Conservation (phyloP, 805 yeast species). For the Yamadazyma paraphyllophila region DNA sequence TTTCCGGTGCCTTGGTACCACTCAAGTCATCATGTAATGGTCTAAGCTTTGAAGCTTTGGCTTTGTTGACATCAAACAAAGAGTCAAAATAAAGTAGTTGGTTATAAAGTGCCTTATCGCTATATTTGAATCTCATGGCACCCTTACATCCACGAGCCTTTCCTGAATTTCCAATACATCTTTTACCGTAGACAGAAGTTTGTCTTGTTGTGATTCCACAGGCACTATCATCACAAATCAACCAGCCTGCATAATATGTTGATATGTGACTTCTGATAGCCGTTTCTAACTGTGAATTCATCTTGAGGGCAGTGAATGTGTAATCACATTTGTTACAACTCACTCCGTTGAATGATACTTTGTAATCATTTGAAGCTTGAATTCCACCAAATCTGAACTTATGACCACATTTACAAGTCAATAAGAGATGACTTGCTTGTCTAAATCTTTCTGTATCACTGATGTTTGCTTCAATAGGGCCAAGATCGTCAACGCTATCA, state of each 20-base stretch:
- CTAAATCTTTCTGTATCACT: slow-evolving; percentile 81
- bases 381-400: slow-evolving; percentile 74
- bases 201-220: slow-evolving; percentile 82
- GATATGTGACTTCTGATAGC: slow-evolving; percentile 68
- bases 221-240: slow-evolving; percentile 78
- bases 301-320: slow-evolving; percentile 48
- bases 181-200: slow-evolving; percentile 82
- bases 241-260: slow-evolving; percentile 81
- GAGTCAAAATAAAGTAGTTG: slow-evolving; percentile 79
- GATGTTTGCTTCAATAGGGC: slow-evolving; percentile 78
- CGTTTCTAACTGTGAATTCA: slow-evolving; percentile 74
- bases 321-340: slow-evolving; percentile 62
- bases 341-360: slow-evolving; percentile 66
- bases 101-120: slow-evolving; percentile 79
- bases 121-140: slow-evolving; percentile 70
- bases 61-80: slow-evolving; percentile 79
- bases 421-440: slow-evolving; percentile 51
- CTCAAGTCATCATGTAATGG: slow-evolving; percentile 44
- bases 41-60: slow-evolving; percentile 54
- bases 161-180: slow-evolving; percentile 71
- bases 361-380: slow-evolving; percentile 57
- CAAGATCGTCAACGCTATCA: slow-evolving; percentile 39
- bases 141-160: slow-evolving; percentile 71
- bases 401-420: slow-evolving; percentile 63
- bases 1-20: slow-evolving; percentile 15